Evolutionary conservation across 1,284 basidiomycete genomes (phyloP), one percentile per base, ranked within the genome.

Genomic region (Clitocybe nebularis): DNA sequence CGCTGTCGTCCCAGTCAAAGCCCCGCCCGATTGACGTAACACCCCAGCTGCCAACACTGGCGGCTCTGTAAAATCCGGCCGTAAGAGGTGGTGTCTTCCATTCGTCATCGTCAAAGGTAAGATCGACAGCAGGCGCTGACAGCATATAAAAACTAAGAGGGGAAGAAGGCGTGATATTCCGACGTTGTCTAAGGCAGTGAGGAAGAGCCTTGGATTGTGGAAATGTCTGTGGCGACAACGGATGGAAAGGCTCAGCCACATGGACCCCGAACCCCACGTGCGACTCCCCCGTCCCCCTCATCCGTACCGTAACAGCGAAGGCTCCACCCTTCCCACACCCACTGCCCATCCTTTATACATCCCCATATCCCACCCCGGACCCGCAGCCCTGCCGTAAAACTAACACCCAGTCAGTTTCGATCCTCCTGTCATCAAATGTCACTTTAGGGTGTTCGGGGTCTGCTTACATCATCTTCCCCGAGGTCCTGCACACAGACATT

Each of bases 21-120:
- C 87, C 87, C 39, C 84, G 75, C 14, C 87, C 87, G 35, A 89
- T 80, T 24, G 79, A 85, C 6, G 86, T 89, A 50, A 90, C 85
- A 3, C 82, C 82, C 81, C 84, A 90, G 61, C 85, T 89, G 20
- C 79, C 77, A 33, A 83, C 77, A 51, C 82, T 84, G 25, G 81
- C 72, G 4, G 80, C 67, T 43, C 75, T 70, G 63, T 80, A 78
- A 16, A 84, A 69, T 53, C 67, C 68, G 16, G 73, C 63, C 47
- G 53, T 67, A 58, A 55, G 68, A 50, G 61, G 75, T 55, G 63
- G 74, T 51, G 78, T 67, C 69, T 60, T 75, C 81, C 63, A 70
- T 47, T 81, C 80, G 51, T 83, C 81, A 54, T 77, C 77, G 55
- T 78, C 78, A 62, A 81, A 83, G 43, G 70, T 64, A 55, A 81